Conservation (phyloP, 768 basidiomycete species). For the Tricholoma sp. region DNA sequence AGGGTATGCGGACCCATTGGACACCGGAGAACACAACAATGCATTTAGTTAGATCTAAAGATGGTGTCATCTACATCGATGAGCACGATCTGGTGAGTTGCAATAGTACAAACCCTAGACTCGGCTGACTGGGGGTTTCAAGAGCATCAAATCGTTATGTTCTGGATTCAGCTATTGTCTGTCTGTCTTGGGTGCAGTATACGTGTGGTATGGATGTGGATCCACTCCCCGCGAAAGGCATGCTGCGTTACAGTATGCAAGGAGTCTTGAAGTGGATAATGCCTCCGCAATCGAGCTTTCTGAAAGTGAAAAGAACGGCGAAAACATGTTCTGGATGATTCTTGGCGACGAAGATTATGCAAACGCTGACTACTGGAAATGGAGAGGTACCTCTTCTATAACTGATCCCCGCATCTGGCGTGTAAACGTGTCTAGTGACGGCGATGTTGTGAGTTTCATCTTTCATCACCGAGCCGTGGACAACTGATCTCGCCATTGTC, state of each 20-base stretch:
- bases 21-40: constrained; percentile 76
- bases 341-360: constrained; percentile 75
- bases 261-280: constrained; percentile 31
- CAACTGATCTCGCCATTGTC: constrained; percentile 5
- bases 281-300: constrained; percentile 47
- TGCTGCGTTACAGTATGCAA: constrained; percentile 61
- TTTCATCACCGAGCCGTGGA: neutral
- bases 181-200: constrained; percentile 62
- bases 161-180: constrained; percentile 84
- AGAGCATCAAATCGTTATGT: constrained; percentile 67
- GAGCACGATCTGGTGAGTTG: constrained; percentile 62
- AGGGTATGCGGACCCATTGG: constrained; percentile 77
- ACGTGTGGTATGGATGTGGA: constrained; percentile 81
- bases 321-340: constrained; percentile 86
- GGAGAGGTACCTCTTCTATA: constrained; percentile 42
- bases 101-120: constrained; percentile 1
- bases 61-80: constrained; percentile 56
- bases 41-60: constrained; percentile 59
- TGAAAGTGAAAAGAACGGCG: constrained; percentile 60
- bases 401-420: constrained; percentile 56
- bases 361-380: constrained; percentile 79
- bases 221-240: constrained; percentile 52
- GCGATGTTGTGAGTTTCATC: constrained; percentile 34
- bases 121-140: constrained; percentile 1
- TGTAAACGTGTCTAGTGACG: constrained; percentile 35